Evolutionary conservation across 2,329 filamentous ascomycete genomes (phyloP).

Genomic region (Aspergillus hiratsukae): DNA sequence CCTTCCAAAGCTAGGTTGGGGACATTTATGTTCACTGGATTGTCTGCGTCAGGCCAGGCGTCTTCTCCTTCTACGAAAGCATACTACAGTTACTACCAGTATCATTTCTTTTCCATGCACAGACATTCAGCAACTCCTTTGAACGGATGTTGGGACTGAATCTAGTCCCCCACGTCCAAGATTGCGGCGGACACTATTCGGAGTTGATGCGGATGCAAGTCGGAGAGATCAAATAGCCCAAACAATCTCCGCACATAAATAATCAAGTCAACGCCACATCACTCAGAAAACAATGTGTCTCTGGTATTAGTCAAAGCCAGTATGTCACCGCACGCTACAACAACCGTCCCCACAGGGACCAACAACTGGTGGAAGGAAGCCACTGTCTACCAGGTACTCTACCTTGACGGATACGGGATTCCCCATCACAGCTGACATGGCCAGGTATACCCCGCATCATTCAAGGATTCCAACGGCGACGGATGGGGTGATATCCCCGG

Average conservation of each 20-base stretch:
- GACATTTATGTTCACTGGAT: too few relatives aligned
- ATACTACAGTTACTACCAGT: too few relatives aligned
- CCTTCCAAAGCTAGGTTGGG: too few relatives aligned
- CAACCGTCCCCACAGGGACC: constrained; percentile 14
- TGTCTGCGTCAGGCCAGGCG: too few relatives aligned
- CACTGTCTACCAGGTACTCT: constrained; percentile 27
- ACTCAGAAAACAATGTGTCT: neutral
- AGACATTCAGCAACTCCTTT: too few relatives aligned
- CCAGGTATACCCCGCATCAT: constrained; percentile 30
- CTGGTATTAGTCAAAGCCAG: neutral
- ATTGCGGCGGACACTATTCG: constrained; percentile 20
- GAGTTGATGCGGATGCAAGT: constrained; percentile 3
- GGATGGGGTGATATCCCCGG: constrained; percentile 62
- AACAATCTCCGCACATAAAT: neutral
- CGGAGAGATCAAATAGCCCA: neutral
- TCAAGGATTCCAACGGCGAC: constrained; percentile 54
- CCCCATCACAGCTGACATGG: neutral
- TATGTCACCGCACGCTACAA: constrained; percentile 16
- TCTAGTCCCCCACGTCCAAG: too few relatives aligned
- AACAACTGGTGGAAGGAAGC: constrained; percentile 36
- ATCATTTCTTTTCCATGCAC: too few relatives aligned
- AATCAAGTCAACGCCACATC: neutral
- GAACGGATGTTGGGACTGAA: too few relatives aligned
- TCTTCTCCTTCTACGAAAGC: too few relatives aligned
- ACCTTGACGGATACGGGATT: neutral